Conservation (phyloP, 495 filamentous ascomycete species). For the Aspergillus campestris region DNA sequence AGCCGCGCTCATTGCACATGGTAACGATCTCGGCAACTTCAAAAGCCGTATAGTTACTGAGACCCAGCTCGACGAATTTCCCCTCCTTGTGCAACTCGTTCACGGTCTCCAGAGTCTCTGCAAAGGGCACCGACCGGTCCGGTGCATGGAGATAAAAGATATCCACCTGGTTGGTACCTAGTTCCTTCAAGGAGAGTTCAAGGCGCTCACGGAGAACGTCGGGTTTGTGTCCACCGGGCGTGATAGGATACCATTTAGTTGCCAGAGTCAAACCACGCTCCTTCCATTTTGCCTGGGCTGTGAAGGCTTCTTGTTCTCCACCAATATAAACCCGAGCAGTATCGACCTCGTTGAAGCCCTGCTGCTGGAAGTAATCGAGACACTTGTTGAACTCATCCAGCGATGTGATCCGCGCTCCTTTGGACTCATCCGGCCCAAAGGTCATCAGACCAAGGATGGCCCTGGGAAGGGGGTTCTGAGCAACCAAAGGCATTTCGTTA, state of each 20-base stretch:
- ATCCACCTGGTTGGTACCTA: conserved; percentile 71
- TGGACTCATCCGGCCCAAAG: conserved; percentile 42
- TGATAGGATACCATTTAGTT: conserved; percentile 69
- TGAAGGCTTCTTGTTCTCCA: conserved; percentile 76
- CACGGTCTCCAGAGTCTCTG: conserved; percentile 67
- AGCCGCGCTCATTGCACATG: conserved; percentile 71
- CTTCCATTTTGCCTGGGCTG: conserved; percentile 66
- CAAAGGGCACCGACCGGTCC: conserved; percentile 69
- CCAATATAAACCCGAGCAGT: conserved; percentile 69
- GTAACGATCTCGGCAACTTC: conserved; percentile 87
- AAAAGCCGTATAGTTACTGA: conserved; percentile 81
- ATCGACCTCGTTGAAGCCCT: conserved; percentile 73
- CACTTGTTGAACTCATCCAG: conserved; percentile 54
- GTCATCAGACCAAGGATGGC: conserved; percentile 57
- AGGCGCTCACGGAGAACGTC: conserved; percentile 53
- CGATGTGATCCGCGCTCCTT: conserved; percentile 63
- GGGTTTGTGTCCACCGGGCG: conserved; percentile 50
- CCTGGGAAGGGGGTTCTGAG: conserved; percentile 39
- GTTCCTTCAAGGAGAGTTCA: conserved; percentile 57
- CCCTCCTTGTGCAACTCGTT: conserved; percentile 79
- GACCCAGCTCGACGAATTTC: conserved; percentile 74
- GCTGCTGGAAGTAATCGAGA: conserved; percentile 60
- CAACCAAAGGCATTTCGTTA: conserved; percentile 45
- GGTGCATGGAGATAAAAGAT: conserved; percentile 86
- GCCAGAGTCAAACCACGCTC: conserved; percentile 75